Evolutionary conservation across 495 filamentous ascomycete species (phyloP), one percentile per base, ranked within the genome.

Genomic region (Xylaria nigripes): DNA sequence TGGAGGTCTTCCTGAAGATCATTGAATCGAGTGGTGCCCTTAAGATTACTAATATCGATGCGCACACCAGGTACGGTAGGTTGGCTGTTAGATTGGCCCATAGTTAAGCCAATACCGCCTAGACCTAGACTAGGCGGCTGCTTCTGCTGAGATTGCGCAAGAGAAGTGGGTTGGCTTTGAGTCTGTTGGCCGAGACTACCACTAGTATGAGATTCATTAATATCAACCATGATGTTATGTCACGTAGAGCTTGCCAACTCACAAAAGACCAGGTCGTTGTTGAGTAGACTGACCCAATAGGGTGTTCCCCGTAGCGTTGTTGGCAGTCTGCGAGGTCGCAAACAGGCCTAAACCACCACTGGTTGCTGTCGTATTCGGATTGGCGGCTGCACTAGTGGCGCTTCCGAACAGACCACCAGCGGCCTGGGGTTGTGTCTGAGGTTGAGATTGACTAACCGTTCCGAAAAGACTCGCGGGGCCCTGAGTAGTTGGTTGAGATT

Each of bases 1-100:
- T 95, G 87, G n/a, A 96, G 72, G 32, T 86, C 80, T 59, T 91
- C 86, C 41, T 87, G 80, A 36, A 94, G 83, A 71, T 95, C 92
- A 66, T 85, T 84, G 72, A 90, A 96, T 51, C 93, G 86, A 7
- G 93, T 96, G 0, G 90, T 96, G 5, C 86, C 81, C 10, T 86
- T 79, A 21, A 96, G 74, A 63, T 88, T 84, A 66, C 76, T 79
- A 25, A 86, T 64, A 68, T 90, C 86, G 32, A 95, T 83, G 49
- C 85, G 84, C 16, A 90, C 87, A 6, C 89, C 88, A 6, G 86
- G 80, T 6, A 83, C 73, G 1, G 70, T 70, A 48, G 79, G 78
- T 44, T 72, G 72, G 13, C 61, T 65, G 60, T 62, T 68, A 2
- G 65, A 67, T 53, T 80, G 78, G 51, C 76, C 67, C 57, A 76